Base-by-base conservation (phyloP, 768 basidiomycete genomes). In the Favolaschia claudopus region DNA sequence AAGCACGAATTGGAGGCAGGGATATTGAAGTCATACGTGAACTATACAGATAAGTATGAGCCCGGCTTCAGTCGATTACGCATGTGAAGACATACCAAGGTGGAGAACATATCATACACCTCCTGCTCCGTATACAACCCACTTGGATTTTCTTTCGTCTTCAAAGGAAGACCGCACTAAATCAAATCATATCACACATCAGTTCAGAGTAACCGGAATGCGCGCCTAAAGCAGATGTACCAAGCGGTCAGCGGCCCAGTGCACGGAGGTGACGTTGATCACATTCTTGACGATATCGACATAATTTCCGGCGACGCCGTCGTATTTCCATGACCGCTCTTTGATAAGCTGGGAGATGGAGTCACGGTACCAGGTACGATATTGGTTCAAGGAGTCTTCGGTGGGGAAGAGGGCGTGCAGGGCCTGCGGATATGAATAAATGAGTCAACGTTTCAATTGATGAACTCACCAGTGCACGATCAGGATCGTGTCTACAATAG, bases 241-340 rank as follows among this genome's bases (percentile, higher is more conserved):
- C 29, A 81, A 55, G 38, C 70, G 63, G 60, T 77, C 73, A 5
- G 78, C 73, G 7, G 76, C 76, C 80, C 80, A 83, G 47, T 77
- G 74, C 3, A 78, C 72, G 7, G 71, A 69, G n/a, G 73, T 69
- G 14, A 75, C 60, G 57, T 80, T 80, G 67, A 78, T 72, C 7
- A 82, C 79, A 56, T 80, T 75, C 37, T 73, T 69, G 27, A 81
- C 77, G 60, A 83, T 72, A 57, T 84, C 79, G 53, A 83, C 61
- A 29, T 70, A 73, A 39, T 55, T 67, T 37, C 73, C 74, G 17
- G 70, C 51, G n/a, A 67, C 60, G 33, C 72, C 70, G 55, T 71
- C 64, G 31, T 69, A 68, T 13, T 53, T 62, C 65, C 69, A 74
- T 9, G 69, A 69, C 25, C 63, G 55, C 20, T 69, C 55, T 44